phyloP scores from a whole-genome alignment of 176 grass and related monocot genomes.

The Rhipidocladum racemiflorum region DNA sequence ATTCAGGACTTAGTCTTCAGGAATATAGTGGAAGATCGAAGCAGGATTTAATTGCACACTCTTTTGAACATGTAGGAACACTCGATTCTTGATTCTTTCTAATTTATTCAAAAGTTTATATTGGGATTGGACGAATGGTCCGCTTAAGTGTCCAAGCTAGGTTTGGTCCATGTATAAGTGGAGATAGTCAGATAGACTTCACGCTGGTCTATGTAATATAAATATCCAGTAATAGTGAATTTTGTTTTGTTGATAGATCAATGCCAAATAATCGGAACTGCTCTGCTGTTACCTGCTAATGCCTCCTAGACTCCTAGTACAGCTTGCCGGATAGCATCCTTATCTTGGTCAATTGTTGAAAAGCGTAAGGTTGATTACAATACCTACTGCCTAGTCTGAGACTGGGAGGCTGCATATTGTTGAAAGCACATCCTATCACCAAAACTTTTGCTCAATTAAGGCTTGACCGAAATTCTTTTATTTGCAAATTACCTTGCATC shows the following conservation, averaged over 20 bases:
- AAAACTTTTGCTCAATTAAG: background rate
- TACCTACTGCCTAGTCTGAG: background rate
- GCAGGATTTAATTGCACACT: background rate
- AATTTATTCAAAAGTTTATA: background rate
- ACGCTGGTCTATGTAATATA: background rate
- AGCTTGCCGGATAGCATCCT: background rate
- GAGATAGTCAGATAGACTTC: conserved; percentile 2
- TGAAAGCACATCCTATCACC: background rate
- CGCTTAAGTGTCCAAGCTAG: background rate
- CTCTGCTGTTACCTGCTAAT: background rate
- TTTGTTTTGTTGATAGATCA: conserved; percentile 3
- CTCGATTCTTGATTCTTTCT: background rate
- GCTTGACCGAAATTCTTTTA: background rate
- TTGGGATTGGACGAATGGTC: background rate
- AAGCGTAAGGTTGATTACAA: background rate
- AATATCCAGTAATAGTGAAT: background rate
- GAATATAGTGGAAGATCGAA: conserved; percentile 1
- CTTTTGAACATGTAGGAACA: background rate
- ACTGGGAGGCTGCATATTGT: background rate
- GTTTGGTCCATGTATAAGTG: background rate
- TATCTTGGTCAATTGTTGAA: background rate
- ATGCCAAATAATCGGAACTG: background rate
- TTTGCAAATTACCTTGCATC: background rate
- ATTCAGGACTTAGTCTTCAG: background rate
- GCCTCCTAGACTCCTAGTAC: too few relatives aligned